A percentile compares a stretch with the other conserved stretches of the same genome.
phyloP scores from a whole-genome alignment of 768 basidiomycete species.

The Leccinum subgranulosum region DNA sequence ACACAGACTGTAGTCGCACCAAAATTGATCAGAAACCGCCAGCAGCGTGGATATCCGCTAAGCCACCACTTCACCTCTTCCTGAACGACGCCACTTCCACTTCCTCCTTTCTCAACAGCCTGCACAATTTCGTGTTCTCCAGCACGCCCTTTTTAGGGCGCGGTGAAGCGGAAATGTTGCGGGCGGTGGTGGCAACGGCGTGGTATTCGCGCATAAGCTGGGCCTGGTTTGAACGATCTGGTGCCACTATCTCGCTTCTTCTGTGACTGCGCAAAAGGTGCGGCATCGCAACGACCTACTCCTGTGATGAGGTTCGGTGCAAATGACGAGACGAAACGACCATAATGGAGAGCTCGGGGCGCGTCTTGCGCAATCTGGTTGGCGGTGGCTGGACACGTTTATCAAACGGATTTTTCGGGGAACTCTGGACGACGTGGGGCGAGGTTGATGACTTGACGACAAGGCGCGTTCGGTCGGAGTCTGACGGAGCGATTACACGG shows the following conservation, averaged over 20 bases:
- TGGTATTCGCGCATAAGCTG: not conserved
- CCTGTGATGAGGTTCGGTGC: not conserved
- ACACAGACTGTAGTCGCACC: not conserved
- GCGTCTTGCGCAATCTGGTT: not conserved
- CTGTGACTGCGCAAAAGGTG: not conserved
- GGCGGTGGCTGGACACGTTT: not conserved
- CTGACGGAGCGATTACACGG: too few species aligned
- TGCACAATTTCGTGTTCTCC: constrained; percentile 9
- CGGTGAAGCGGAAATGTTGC: constrained; percentile 6
- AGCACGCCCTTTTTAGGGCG: constrained; percentile 16
- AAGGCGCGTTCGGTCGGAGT: not conserved
- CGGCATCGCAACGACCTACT: too few species aligned
- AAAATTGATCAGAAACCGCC: not conserved
- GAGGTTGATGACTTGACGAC: not conserved
- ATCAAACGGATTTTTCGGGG: not conserved
- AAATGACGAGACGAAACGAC: not conserved
- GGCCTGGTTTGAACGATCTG: not conserved
- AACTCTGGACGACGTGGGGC: not conserved
- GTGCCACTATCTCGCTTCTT: not conserved
- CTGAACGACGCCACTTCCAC: not conserved
- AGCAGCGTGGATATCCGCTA: not conserved
- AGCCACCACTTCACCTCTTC: not conserved
- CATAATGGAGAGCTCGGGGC: not conserved
- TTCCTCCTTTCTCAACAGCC: not conserved
- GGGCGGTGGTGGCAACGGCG: constrained; percentile 2